Base-by-base conservation (phyloP, 345 rosid genomes). In the Ailanthus altissimus region DNA sequence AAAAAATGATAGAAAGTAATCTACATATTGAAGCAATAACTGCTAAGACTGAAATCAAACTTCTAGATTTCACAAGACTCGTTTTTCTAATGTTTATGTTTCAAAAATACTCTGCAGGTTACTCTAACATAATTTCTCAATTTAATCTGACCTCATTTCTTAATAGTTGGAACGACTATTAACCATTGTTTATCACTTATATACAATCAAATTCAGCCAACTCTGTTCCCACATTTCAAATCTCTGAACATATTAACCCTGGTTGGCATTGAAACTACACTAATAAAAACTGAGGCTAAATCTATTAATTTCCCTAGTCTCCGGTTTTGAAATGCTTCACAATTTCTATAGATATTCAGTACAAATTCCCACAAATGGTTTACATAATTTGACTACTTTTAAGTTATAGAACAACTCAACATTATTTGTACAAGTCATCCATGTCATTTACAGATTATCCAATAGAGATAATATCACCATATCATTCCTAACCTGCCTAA, bases 401-500 rank as follows among this genome's bases (percentile, higher is more conserved):
- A 54, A 54, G n/a, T 51, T 67, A 25, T 5, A 12, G 12, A 73
- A 73, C 28, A 60, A 45, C 51, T 61, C 43, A 18, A 60, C 77
- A 74, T 62, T 62, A 61, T 8, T 53, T 20, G 21, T 53, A 53
- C 5, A 51, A 51, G 6, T 32, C 61, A 70, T 28, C 42, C 53
- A 13, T 14, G 2, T 38, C 3, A 42, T 72, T 15, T 38, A 18
- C 51, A 56, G 56, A 38, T 42, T 8, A 43, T 43, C 26, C 32
- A 5, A 38, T 23, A 12, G 18, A 53, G 15, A 40, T 57, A 23
- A 42, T 40, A 57, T 45, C 36, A 4, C 4, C 12, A 20, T 40
- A 69, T 64, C 59, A 67, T 23, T 57, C 13, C 81, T 74, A 45
- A 96, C 99, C 97, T 91, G 97, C 85, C 94, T 89, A 79, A 91